A percentile compares a stretch with the other conserved stretches of the same genome.
Evolutionary conservation across 257 asterid genomes (phyloP).

Genomic region (Henckelia pumila): DNA sequence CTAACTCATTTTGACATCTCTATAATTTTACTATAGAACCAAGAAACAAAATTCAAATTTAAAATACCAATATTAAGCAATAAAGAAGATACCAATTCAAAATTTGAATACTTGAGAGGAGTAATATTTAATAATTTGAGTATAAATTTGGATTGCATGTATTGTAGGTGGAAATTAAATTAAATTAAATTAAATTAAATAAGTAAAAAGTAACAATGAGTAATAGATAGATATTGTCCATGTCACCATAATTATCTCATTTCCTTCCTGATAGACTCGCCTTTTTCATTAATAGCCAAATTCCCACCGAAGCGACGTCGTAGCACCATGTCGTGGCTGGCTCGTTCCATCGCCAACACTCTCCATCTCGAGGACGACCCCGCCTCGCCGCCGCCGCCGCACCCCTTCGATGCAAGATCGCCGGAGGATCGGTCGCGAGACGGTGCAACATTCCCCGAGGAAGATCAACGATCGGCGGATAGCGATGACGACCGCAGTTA

Average conservation of each 20-base stretch:
- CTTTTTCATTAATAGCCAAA: neutral
- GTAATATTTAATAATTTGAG: no score
- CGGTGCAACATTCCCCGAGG: conserved; percentile 13
- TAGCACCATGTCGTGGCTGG: conserved; percentile 79
- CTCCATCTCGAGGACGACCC: conserved; percentile 54
- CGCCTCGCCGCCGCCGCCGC: conserved; percentile 23
- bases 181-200: no score
- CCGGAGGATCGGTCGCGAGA: conserved; percentile 27
- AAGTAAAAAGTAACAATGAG: no score
- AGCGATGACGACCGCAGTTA: conserved; percentile 19
- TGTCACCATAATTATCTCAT: neutral
- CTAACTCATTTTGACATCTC: no score
- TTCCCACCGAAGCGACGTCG: conserved; percentile 31
- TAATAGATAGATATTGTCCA: neutral
- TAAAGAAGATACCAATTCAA: no score
- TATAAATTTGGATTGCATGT: no score
- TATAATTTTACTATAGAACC: no score
- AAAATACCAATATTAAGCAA: no score
- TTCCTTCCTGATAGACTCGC: neutral
- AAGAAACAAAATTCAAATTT: no score
- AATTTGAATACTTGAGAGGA: no score
- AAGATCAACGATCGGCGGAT: conserved; percentile 30
- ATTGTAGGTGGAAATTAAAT: no score
- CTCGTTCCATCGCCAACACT: conserved; percentile 78
- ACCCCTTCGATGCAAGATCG: conserved; percentile 17